Conservation (phyloP, 345 rosid genomes). For the Ceriops zippeliana region DNA sequence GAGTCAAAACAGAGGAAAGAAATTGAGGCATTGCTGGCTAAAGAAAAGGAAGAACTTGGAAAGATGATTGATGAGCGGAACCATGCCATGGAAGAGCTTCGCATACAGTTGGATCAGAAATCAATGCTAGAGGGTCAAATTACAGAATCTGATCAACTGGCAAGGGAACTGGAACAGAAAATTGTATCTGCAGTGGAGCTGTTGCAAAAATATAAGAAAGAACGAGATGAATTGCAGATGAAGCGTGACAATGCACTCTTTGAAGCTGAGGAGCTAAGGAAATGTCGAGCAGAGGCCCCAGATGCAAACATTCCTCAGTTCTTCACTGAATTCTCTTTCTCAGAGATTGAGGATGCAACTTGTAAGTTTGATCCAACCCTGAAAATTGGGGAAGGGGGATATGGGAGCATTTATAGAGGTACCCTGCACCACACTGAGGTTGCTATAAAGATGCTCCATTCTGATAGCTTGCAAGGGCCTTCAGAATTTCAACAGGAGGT, state of each 20-base stretch:
- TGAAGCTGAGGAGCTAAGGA: conserved; percentile 79
- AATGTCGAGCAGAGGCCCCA: conserved; percentile 52
- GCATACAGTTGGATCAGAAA: conserved; percentile 41
- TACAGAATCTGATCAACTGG: conserved; percentile 47
- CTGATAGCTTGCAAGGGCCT: conserved; percentile 75
- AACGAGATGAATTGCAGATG: conserved; percentile 60
- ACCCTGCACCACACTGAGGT: conserved; percentile 56
- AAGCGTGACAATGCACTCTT: conserved; percentile 74
- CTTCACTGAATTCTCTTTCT: conserved; percentile 61
- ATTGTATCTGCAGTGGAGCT: conserved; percentile 73
- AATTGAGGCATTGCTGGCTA: conserved; percentile 54
- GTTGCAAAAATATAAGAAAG: conserved; percentile 55
- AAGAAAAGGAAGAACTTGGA: conserved; percentile 52
- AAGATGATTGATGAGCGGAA: conserved; percentile 45
- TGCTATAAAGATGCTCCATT: conserved; percentile 66
- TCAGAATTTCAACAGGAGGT: conserved; percentile 93
- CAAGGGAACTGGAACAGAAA: conserved; percentile 67
- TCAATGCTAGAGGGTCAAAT: conserved; percentile 48
- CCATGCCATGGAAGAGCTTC: conserved; percentile 48
- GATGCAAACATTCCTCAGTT: conserved; percentile 41
- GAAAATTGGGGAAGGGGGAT: conserved; percentile 93
- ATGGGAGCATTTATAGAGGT: conserved; percentile 78
- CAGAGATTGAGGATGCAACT: conserved; percentile 75
- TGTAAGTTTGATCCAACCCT: conserved; percentile 51
- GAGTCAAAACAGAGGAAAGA: conserved; percentile 67